Evolutionary conservation across 805 yeast species (phyloP).

Genomic region (Ogataea ramenticola): DNA sequence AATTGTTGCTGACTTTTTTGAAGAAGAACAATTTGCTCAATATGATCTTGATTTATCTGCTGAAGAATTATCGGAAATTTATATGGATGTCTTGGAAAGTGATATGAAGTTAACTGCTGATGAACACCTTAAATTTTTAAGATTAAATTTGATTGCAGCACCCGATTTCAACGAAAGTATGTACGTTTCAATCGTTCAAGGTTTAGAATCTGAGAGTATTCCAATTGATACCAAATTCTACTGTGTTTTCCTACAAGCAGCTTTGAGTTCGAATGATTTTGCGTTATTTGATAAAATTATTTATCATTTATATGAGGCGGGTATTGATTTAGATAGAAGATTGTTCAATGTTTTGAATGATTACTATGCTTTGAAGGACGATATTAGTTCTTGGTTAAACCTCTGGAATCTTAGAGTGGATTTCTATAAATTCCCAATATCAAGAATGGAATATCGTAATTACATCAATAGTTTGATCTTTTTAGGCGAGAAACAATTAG

Average conservation of each 20-base stretch:
- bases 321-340: constrained; percentile 9
- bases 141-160: constrained; percentile 4
- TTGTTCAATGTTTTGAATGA: constrained; percentile 11
- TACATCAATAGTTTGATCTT: not conserved
- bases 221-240: constrained; percentile 9
- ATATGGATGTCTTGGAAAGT: constrained; percentile 12
- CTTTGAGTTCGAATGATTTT: constrained; percentile 10
- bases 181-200: constrained; percentile 5
- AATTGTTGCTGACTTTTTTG: constrained; percentile 2
- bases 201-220: not conserved
- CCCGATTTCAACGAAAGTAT: constrained; percentile 6
- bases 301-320: not conserved
- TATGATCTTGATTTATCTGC: not conserved
- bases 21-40: constrained; percentile 6
- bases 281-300: constrained; percentile 11
- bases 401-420: constrained; percentile 14
- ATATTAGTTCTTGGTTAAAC: constrained; percentile 12
- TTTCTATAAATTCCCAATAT: constrained; percentile 2
- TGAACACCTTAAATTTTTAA: constrained; percentile 11
- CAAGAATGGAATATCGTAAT: not conserved
- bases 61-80: constrained; percentile 5
- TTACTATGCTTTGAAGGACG: constrained; percentile 7
- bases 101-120: constrained; percentile 14
- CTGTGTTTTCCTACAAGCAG: constrained; percentile 10
- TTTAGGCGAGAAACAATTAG: not conserved